phyloP scores from a whole-genome alignment of 1,139 yeast genomes.

The Saccharomycopsis crataegensis region DNA sequence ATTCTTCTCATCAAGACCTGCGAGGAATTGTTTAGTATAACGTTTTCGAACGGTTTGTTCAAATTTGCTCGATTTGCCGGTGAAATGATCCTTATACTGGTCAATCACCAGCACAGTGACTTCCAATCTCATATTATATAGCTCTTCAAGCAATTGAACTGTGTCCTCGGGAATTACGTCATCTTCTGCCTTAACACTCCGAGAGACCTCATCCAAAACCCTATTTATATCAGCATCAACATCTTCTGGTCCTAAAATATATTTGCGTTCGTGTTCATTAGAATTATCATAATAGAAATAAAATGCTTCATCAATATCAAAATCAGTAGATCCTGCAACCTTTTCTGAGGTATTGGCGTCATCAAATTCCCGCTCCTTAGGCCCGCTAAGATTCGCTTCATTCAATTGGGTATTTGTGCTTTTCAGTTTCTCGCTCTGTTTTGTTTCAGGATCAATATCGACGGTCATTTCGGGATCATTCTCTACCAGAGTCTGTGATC shows the following conservation, averaged over 20 bases:
- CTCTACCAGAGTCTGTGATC: no score
- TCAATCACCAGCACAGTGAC: slow-evolving; percentile 3
- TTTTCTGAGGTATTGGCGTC: no score
- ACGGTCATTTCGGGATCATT: no score
- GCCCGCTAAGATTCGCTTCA: no score
- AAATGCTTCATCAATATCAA: slow-evolving; percentile 1
- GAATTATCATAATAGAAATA: slow-evolving; percentile 6
- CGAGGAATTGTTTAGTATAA: no score
- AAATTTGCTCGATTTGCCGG: neutral
- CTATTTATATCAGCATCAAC: neutral
- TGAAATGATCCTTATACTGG: slow-evolving; percentile 2
- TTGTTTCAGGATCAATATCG: no score
- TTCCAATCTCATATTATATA: slow-evolving; percentile 7
- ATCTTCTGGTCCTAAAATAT: slow-evolving; percentile 10
- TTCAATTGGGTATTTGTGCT: no score
- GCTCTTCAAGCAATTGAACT: slow-evolving; percentile 2
- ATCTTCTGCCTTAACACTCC: neutral
- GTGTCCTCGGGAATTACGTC: neutral
- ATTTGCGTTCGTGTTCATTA: neutral
- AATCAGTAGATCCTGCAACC: neutral
- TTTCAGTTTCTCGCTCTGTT: no score
- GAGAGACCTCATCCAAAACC: neutral
- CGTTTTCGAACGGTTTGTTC: neutral
- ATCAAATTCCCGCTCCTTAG: no score
- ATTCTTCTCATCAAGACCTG: no score